Evolutionary conservation across 2,329 filamentous ascomycete genomes (phyloP), one percentile per base, ranked within the genome.

Genomic region (Calonectria ilicicola): DNA sequence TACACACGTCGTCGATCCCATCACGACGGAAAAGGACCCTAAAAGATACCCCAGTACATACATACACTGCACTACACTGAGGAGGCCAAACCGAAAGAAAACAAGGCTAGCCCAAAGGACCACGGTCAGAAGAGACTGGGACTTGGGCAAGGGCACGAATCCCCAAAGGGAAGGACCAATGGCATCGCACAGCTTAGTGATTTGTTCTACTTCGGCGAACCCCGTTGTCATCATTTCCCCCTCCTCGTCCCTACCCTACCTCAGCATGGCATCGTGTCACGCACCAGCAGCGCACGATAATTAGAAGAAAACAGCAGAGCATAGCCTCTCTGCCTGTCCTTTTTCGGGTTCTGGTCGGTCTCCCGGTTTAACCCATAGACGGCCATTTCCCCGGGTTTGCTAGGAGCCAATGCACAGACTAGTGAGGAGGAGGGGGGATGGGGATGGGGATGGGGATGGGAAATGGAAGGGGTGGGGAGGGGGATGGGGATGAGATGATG

Each of bases 1-100:
- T 76, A 72, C 69, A 72, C 69, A 77, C 71, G 67, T 53, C 56
- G 47, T 70, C 76, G 75, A 74, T 78, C 76, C 29, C 77, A 73
- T 42, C 65, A 65, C 69, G 46, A 66, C 21, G 38, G 8, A 3
- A 14, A 15, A 12, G 3, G 17, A 42, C 21, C 35, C 14, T n/a
- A 35, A 35, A 46, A 26, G 23, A 26, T 44, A n/a, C n/a, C 53
- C 38, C 38, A n/a, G n/a, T n/a, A n/a, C n/a, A n/a, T n/a, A n/a
- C n/a, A n/a, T n/a, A n/a, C n/a, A n/a, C n/a, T n/a, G n/a, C n/a
- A n/a, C n/a, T n/a, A n/a, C n/a, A n/a, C n/a, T n/a, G n/a, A n/a
- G 32, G 38, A 65, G 47, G 15, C 64, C 26, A 47, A 66, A 53
- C 23, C 35, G 32, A 53, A 40, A 42, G 46, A 27, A 19, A 44